Percentiles rank a stretch among this genome's conserved stretches.
Evolutionary conservation across 2,329 filamentous ascomycete genomes (phyloP).

Genomic region (Coniella lustricola): DNA sequence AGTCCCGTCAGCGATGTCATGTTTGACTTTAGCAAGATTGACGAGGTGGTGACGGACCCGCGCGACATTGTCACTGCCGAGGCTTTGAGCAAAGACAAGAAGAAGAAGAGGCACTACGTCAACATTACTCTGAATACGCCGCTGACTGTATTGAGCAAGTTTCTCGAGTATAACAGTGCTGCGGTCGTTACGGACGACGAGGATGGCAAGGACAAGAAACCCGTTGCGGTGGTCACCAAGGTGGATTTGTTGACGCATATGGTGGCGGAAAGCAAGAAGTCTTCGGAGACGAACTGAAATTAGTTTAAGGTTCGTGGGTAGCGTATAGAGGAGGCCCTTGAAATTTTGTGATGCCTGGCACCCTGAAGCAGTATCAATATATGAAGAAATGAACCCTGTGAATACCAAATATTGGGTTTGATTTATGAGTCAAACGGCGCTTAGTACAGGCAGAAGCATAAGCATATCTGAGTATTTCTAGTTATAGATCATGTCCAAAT

Average conservation of each 20-base stretch:
- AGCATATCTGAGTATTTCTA: too few species aligned
- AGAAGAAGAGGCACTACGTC: constrained; percentile 71
- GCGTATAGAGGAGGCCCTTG: constrained; percentile 3
- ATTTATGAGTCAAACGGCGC: too few species aligned
- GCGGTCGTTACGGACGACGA: constrained; percentile 82
- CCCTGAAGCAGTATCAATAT: too few species aligned
- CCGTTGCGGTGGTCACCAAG: constrained; percentile 89
- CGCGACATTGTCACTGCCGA: constrained; percentile 48
- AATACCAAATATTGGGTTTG: too few species aligned
- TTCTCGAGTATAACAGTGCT: constrained; percentile 97
- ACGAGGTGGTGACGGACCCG: constrained; percentile 87
- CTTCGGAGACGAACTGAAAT: constrained; percentile 13
- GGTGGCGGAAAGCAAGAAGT: constrained; percentile 55
- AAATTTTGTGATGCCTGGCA: too few species aligned
- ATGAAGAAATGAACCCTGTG: too few species aligned
- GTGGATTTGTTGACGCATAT: constrained; percentile 92
- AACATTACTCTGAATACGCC: constrained; percentile 91
- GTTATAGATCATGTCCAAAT: too few species aligned
- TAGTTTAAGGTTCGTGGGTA: constrained; percentile 2
- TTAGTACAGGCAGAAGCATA: too few species aligned
- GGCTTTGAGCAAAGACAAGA: constrained; percentile 33
- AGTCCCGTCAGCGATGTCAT: constrained; percentile 81
- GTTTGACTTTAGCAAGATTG: constrained; percentile 87
- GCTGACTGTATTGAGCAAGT: constrained; percentile 74
- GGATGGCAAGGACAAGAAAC: constrained; percentile 57